These are phyloP conservation scores for Fusarium pseudograminearum DNA, from an alignment of 2,329 filamentous ascomycete species.

Conservation along the genomic window DNA sequence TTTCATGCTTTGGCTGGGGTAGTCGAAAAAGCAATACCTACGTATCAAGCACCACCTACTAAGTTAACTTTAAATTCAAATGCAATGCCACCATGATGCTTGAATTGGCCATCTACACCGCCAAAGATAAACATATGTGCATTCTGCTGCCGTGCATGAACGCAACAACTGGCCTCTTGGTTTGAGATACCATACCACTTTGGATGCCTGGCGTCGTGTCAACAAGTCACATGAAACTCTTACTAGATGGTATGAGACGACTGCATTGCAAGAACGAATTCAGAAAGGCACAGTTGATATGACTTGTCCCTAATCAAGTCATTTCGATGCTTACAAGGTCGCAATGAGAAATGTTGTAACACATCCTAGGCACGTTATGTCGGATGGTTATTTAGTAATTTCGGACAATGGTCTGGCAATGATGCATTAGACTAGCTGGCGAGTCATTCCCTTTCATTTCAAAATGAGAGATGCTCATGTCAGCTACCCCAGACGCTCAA, in stretches of 20 bases:
- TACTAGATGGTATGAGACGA: not conserved
- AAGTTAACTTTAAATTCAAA: constrained; percentile 14
- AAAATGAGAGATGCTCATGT: too few relatives aligned
- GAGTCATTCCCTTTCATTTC: too few relatives aligned
- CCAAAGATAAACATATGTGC: constrained; percentile 31
- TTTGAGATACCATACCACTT: not conserved
- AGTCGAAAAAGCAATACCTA: constrained; percentile 32
- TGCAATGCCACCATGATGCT: constrained; percentile 21
- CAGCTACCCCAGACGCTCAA: too few relatives aligned
- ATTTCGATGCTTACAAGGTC: not conserved
- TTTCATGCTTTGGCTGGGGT: constrained; percentile 10
- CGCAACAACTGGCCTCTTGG: constrained; percentile 12
- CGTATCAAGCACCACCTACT: constrained; percentile 10
- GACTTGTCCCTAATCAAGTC: not conserved
- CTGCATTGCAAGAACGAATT: not conserved
- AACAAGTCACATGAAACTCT: not conserved
- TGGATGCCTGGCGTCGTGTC: not conserved
- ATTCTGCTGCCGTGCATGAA: constrained; percentile 13
- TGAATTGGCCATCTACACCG: constrained; percentile 37
- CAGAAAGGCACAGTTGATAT: not conserved
- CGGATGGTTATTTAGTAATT: not conserved
- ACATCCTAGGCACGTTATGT: not conserved
- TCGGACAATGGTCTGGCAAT: not conserved
- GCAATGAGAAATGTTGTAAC: not conserved
- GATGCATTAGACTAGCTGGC: not conserved